Percentiles rank a stretch among this genome's conserved stretches.
phyloP scores from a whole-genome alignment of 192 early-diverging fungal genomes.

The Linnemannia schmuckeri region DNA sequence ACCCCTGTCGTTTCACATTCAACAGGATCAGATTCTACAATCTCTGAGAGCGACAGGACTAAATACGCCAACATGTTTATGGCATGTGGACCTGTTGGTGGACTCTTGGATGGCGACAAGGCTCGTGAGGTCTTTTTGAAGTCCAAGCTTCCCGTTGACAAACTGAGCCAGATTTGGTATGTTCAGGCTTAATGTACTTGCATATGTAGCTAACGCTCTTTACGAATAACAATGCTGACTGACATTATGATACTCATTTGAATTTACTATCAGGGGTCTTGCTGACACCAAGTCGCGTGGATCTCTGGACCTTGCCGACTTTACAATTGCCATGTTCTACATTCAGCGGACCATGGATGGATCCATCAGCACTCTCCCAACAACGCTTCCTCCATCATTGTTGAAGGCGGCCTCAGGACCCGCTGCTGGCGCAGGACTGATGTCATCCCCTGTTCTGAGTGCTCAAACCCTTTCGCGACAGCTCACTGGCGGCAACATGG shows the following conservation, averaged over 20 bases:
- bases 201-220: not conserved
- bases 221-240: not conserved
- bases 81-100: slow-evolving; percentile 42
- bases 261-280: slow-evolving; percentile 65
- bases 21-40: slow-evolving; percentile 41
- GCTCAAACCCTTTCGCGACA: slow-evolving; percentile 44
- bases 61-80: slow-evolving; percentile 58
- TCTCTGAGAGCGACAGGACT: slow-evolving; percentile 36
- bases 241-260: not conserved
- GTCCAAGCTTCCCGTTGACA: slow-evolving; percentile 84
- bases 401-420: slow-evolving; percentile 61
- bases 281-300: slow-evolving; percentile 82
- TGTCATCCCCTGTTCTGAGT: slow-evolving; percentile 30
- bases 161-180: slow-evolving; percentile 87
- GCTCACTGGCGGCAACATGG: slow-evolving; percentile 51
- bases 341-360: slow-evolving; percentile 87
- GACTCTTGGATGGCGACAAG: slow-evolving; percentile 70
- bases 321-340: slow-evolving; percentile 92
- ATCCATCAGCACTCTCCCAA: slow-evolving; percentile 75
- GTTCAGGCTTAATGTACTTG: not conserved
- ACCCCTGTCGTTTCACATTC: slow-evolving; percentile 18
- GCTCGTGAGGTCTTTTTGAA: slow-evolving; percentile 84
- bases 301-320: slow-evolving; percentile 83
- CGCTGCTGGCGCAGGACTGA: slow-evolving; percentile 17
- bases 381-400: slow-evolving; percentile 73